Evolutionary conservation across 2,329 filamentous ascomycete species (phyloP).

Genomic region (Phialophora macrospora): DNA sequence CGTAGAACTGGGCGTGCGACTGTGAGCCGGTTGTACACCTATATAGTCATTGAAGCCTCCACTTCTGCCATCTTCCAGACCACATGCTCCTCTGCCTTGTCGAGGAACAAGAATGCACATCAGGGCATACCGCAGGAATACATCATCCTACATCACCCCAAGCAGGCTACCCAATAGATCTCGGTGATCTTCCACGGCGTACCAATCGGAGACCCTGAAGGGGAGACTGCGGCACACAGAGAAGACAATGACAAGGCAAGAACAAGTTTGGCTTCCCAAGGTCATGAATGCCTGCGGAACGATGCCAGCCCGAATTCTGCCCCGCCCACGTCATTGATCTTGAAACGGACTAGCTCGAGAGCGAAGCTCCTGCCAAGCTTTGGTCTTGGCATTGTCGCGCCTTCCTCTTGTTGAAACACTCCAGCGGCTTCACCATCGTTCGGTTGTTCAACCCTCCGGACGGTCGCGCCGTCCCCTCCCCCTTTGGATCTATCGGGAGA

Average conservation of each 20-base stretch:
- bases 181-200: background rate
- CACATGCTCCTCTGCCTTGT: background rate
- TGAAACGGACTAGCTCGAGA: background rate
- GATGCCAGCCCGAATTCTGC: background rate
- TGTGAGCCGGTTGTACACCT: background rate
- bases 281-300: background rate
- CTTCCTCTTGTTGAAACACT: conserved; percentile 22
- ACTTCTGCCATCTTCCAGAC: background rate
- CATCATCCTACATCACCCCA: conserved; percentile 23
- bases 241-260: background rate
- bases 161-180: background rate
- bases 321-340: conserved; percentile 18
- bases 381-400: conserved; percentile 26
- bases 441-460: conserved; percentile 29
- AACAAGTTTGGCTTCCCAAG: conserved; percentile 7
- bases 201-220: background rate
- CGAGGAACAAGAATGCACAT: background rate
- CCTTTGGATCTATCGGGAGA: conserved; percentile 22
- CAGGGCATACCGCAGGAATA: conserved; percentile 1
- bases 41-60: conserved; percentile 4
- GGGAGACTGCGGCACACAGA: background rate
- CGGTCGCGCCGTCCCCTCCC: background rate
- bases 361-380: conserved; percentile 27
- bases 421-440: conserved; percentile 31
- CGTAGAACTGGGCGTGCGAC: background rate